These are phyloP conservation scores for Cadophora malorum DNA, from an alignment of 2,329 filamentous ascomycete species.

Conservation along the genomic window DNA sequence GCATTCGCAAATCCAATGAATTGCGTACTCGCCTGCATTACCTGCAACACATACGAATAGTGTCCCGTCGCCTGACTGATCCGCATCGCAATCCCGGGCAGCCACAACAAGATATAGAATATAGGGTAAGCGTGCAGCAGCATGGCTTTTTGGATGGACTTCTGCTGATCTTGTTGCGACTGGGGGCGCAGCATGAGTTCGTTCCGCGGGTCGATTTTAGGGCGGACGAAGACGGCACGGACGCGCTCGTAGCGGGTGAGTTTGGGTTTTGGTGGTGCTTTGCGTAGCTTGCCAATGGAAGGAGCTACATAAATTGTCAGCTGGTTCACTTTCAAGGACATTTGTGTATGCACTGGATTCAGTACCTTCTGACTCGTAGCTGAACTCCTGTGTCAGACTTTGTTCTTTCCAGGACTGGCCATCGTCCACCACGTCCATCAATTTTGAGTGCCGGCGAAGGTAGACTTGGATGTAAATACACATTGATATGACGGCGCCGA, in stretches of 20 bases:
- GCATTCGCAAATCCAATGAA: slow-evolving; percentile 23
- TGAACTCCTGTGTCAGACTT: not conserved
- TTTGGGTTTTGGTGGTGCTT: not conserved
- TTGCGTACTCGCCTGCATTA: slow-evolving; percentile 18
- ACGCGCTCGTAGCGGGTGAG: not conserved
- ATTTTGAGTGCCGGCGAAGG: slow-evolving; percentile 10
- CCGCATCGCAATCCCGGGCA: slow-evolving; percentile 13
- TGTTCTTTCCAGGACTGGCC: slow-evolving; percentile 2
- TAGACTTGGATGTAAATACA: slow-evolving; percentile 21
- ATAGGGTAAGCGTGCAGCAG: slow-evolving; percentile 19
- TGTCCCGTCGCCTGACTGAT: slow-evolving; percentile 14
- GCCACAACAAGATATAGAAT: slow-evolving; percentile 18
- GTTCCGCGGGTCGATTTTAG: slow-evolving; percentile 5
- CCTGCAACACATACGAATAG: not conserved
- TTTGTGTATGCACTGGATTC: no score
- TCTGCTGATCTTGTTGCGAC: slow-evolving; percentile 19
- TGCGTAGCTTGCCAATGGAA: not conserved
- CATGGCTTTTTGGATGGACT: slow-evolving; percentile 20
- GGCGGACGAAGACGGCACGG: not conserved
- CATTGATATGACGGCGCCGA: slow-evolving; percentile 28
- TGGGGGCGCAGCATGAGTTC: slow-evolving; percentile 14
- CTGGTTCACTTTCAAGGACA: not conserved
- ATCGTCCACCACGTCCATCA: not conserved
- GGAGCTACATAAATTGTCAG: not conserved
- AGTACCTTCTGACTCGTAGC: not conserved